Evolutionary conservation across 176 grass and related monocot species (phyloP).

Genomic region (Triticum turgidum): DNA sequence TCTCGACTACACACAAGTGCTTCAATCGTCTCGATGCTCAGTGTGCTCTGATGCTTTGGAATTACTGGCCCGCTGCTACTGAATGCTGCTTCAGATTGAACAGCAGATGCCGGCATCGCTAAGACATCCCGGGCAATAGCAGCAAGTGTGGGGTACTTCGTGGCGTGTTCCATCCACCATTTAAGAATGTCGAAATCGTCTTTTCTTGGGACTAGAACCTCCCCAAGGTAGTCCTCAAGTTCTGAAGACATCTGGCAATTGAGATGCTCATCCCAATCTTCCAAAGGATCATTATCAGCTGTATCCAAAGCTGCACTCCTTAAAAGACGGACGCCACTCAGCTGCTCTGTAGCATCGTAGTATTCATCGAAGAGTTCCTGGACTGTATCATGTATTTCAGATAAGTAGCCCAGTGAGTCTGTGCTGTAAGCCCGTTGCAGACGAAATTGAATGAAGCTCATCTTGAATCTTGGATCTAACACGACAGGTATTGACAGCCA

Average conservation of each 20-base stretch:
- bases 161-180: constrained; percentile 52
- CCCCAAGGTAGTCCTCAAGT: constrained; percentile 48
- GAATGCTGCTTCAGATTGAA: constrained; percentile 40
- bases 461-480: constrained; percentile 56
- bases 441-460: constrained; percentile 42
- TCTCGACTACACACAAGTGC: constrained; percentile 45
- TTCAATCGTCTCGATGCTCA: constrained; percentile 50
- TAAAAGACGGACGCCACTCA: neutral
- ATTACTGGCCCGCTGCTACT: constrained; percentile 44
- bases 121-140: constrained; percentile 39
- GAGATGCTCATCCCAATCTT: constrained; percentile 47
- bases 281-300: constrained; percentile 25
- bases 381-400: constrained; percentile 23
- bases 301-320: neutral
- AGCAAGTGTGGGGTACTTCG: constrained; percentile 43
- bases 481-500: constrained; percentile 51
- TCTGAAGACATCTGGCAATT: constrained; percentile 32
- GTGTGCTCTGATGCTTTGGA: constrained; percentile 37
- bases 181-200: constrained; percentile 51
- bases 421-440: constrained; percentile 39
- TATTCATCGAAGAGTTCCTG: constrained; percentile 49
- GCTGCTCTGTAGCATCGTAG: constrained; percentile 10
- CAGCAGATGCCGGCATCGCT: constrained; percentile 36
- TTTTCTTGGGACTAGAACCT: constrained; percentile 40
- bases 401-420: constrained; percentile 28